Evolutionary conservation across 129 eudicot species (phyloP).

Genomic region (Artemisia argyi): DNA sequence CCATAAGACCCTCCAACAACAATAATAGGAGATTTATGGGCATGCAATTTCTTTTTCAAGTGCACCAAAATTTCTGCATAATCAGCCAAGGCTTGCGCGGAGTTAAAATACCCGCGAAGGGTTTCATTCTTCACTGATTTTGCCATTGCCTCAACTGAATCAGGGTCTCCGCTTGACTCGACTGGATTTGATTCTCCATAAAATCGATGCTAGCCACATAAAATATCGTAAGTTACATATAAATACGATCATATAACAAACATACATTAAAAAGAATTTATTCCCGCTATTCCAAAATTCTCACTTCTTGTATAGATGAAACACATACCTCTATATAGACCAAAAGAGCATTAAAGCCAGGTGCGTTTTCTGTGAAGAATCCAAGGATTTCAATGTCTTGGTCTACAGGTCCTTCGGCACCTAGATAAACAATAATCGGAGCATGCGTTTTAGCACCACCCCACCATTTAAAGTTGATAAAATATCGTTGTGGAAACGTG

Average conservation of each 20-base stretch:
- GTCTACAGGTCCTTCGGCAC: conserved; percentile 55
- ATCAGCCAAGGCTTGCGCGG: conserved; percentile 92
- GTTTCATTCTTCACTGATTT: conserved; percentile 49
- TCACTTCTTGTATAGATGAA: not conserved
- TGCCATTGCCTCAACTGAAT: conserved; percentile 34
- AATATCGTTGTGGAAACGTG: conserved; percentile 65
- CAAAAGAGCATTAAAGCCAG: conserved; percentile 58
- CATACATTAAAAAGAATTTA: not conserved
- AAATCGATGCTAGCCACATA: conserved; percentile 37
- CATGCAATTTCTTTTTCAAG: conserved; percentile 44
- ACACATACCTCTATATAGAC: conserved; percentile 62
- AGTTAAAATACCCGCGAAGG: conserved; percentile 68
- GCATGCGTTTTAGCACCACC: conserved; percentile 51
- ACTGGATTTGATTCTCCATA: conserved; percentile 65
- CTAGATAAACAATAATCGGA: conserved; percentile 63
- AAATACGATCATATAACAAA: conserved; percentile 3
- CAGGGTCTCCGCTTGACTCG: conserved; percentile 55
- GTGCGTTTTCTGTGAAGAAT: conserved; percentile 48
- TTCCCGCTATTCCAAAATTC: not conserved
- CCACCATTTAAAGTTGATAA: conserved; percentile 63
- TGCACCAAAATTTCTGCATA: conserved; percentile 66
- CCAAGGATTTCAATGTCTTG: conserved; percentile 26
- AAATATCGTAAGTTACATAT: not conserved
- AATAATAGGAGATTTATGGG: conserved; percentile 62
- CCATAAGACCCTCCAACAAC: conserved; percentile 91